These are phyloP conservation scores for Schizonepeta tenuifolia DNA, from an alignment of 257 asterid genomes.

Conservation along the genomic window DNA sequence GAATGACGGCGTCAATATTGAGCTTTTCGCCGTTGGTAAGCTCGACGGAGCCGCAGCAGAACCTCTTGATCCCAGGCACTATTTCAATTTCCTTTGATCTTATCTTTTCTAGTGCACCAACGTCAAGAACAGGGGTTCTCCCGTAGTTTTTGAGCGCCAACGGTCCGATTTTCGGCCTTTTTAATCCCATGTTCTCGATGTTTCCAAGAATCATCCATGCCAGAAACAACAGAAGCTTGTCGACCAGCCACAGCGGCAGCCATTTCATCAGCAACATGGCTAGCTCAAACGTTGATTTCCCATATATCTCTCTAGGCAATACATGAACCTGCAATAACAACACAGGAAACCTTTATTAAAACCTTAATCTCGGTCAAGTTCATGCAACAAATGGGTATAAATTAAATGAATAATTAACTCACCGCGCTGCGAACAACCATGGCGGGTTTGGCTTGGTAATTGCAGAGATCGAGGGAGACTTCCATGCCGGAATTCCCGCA, in stretches of 20 bases:
- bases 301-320: constrained; percentile 74
- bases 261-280: constrained; percentile 72
- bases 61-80: constrained; percentile 67
- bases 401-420: constrained; percentile 22
- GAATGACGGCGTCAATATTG: constrained; percentile 66
- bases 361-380: neutral
- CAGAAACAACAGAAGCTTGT: constrained; percentile 58
- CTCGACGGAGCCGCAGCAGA: constrained; percentile 54
- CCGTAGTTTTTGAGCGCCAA: constrained; percentile 73
- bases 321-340: constrained; percentile 68
- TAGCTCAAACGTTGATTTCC: constrained; percentile 74
- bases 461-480: constrained; percentile 94
- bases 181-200: constrained; percentile 65
- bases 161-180: constrained; percentile 69
- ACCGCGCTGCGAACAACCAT: constrained; percentile 90
- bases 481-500: constrained; percentile 98
- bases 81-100: constrained; percentile 58
- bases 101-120: constrained; percentile 72
- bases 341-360: neutral
- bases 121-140: constrained; percentile 83
- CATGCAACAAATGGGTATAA: neutral
- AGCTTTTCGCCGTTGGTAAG: constrained; percentile 54
- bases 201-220: constrained; percentile 83
- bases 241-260: constrained; percentile 88
- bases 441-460: constrained; percentile 73